These are phyloP conservation scores for Chlamydomonas reinhardtii DNA, from an alignment of 163 green algal species.

Conservation along the genomic window DNA sequence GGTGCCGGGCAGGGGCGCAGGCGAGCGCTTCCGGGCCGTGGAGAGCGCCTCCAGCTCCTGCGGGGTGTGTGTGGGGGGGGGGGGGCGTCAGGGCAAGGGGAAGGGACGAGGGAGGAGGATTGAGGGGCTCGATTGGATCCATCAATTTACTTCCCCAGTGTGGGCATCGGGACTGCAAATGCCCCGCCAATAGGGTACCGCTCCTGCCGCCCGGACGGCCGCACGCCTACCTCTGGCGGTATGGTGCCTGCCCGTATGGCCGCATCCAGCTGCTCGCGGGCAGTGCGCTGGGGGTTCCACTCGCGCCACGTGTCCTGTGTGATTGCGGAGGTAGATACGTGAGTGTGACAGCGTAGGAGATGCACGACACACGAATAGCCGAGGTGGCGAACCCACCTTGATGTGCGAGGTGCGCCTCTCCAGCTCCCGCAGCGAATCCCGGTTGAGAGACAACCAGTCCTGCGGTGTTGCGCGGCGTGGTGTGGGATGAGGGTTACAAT, in stretches of 20 bases:
- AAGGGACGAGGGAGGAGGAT: neutral
- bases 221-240: constrained; percentile 41
- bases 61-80: neutral
- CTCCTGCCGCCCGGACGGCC: too few species aligned
- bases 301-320: constrained; percentile 56
- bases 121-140: too few species aligned
- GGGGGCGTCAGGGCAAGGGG: neutral
- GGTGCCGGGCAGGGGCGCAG: neutral
- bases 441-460: constrained; percentile 44
- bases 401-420: neutral
- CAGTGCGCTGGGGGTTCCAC: constrained; percentile 66
- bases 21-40: too few species aligned
- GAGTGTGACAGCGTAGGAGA: too few species aligned
- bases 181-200: too few species aligned
- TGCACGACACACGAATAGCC: too few species aligned
- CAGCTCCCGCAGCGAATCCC: constrained; percentile 9
- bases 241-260: constrained; percentile 27
- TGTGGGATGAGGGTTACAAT: too few species aligned
- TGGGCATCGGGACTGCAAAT: too few species aligned
- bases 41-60: too few species aligned
- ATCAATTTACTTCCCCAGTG: too few species aligned
- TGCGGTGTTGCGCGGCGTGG: neutral
- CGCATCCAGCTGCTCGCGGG: constrained; percentile 54
- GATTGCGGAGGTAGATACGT: neutral
- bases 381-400: too few species aligned